Evolutionary conservation across 352 stramenopile genomes (phyloP).

Genomic region (Phytophthora sojae): DNA sequence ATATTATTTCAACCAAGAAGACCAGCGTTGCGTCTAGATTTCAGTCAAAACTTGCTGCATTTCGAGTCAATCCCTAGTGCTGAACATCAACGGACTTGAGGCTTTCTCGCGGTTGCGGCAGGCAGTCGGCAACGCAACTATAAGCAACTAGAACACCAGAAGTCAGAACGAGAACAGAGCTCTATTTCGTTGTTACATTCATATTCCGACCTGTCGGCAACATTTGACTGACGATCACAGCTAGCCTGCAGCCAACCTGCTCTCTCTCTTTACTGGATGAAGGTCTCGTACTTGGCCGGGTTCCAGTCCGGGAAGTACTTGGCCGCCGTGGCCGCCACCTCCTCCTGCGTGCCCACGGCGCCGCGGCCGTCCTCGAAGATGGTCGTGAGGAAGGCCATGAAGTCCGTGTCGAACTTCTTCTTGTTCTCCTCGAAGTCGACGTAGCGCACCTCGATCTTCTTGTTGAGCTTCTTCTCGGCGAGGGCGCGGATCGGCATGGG

Average conservation of each 20-base stretch:
- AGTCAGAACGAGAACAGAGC: not conserved
- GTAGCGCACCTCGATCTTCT: slow-evolving; percentile 34
- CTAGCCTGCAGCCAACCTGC: not conserved
- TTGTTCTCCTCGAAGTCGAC: slow-evolving; percentile 32
- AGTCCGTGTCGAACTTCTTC: slow-evolving; percentile 31
- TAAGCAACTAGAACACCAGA: not conserved
- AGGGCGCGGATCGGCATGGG: slow-evolving; percentile 27
- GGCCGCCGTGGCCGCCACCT: slow-evolving; percentile 20
- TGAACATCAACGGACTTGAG: too few species aligned
- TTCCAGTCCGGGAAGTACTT: slow-evolving; percentile 36
- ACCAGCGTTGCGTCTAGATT: not conserved
- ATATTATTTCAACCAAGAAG: not conserved
- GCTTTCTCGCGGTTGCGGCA: too few species aligned
- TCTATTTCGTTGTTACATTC: not conserved
- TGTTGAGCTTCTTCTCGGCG: slow-evolving; percentile 32
- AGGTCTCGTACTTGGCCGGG: slow-evolving; percentile 23
- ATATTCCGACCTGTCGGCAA: not conserved
- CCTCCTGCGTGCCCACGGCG: slow-evolving; percentile 17
- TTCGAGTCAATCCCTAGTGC: too few species aligned
- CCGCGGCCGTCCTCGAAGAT: slow-evolving; percentile 33
- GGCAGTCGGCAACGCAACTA: too few species aligned
- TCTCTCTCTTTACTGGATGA: slow-evolving; percentile 11
- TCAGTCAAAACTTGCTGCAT: too few species aligned
- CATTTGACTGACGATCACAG: not conserved
- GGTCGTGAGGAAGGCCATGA: slow-evolving; percentile 29